Percentiles rank a stretch among this genome's conserved stretches.
Conservation (phyloP, 441 rosid species). For the Croton laevigatus region DNA sequence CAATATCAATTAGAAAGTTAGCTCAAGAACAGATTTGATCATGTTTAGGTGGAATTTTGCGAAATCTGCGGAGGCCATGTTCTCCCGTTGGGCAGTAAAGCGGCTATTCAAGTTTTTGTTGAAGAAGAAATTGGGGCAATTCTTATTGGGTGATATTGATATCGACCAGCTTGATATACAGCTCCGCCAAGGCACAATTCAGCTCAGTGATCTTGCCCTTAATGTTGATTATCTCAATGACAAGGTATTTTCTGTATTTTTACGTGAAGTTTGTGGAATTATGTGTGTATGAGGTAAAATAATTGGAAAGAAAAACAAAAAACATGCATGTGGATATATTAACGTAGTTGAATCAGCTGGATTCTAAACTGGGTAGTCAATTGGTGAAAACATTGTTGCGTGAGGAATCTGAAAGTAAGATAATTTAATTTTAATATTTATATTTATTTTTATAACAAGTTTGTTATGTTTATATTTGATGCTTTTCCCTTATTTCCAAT, state of each 20-base stretch:
- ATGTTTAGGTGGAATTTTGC: conserved; percentile 89
- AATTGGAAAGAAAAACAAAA: no score
- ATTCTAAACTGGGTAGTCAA: not conserved
- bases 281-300: not conserved
- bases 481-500: not conserved
- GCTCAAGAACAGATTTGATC: not conserved
- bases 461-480: not conserved
- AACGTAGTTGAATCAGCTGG: not conserved
- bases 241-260: conserved; percentile 41
- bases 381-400: not conserved
- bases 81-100: conserved; percentile 90
- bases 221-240: conserved; percentile 81
- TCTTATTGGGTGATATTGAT: conserved; percentile 87
- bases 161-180: conserved; percentile 94
- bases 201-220: conserved; percentile 82
- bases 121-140: conserved; percentile 91
- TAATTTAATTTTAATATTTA: no score
- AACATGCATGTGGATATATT: not conserved
- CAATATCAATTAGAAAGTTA: not conserved
- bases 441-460: no score
- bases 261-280: not conserved
- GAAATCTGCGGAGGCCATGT: conserved; percentile 73
- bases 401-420: no score
- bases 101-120: conserved; percentile 74
- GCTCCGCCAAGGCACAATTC: conserved; percentile 73